phyloP scores from a whole-genome alignment of 2,329 filamentous ascomycete genomes.

The Trichophyton benhamiae region DNA sequence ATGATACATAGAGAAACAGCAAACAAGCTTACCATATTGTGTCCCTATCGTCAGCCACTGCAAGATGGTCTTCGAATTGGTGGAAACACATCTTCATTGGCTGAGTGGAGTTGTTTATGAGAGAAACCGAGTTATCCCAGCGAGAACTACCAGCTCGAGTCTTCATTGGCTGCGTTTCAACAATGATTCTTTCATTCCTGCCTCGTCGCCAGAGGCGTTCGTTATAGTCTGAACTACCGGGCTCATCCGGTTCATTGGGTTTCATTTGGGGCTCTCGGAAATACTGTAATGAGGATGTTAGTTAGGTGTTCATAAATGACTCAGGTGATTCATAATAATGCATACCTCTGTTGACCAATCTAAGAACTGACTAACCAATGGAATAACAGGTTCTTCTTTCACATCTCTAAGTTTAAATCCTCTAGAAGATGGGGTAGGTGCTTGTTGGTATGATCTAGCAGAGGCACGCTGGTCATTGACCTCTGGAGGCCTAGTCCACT shows the following conservation, averaged over 20 bases:
- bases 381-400: conserved; percentile 51
- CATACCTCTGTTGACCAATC: conserved; percentile 79
- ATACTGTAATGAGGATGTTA: conserved; percentile 43
- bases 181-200: conserved; percentile 82
- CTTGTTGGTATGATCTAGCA: conserved; percentile 60
- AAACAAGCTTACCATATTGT: conserved; percentile 49
- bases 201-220: conserved; percentile 83
- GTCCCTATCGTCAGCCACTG: conserved; percentile 85
- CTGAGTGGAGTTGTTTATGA: conserved; percentile 81
- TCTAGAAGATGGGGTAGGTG: conserved; percentile 66
- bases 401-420: conserved; percentile 55
- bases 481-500: conserved; percentile 57
- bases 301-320: background rate
- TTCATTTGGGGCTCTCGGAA: conserved; percentile 99
- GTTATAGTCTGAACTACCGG: conserved; percentile 92
- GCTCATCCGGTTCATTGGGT: conserved; percentile 86
- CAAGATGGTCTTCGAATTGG: conserved; percentile 92
- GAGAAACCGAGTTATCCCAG: conserved; percentile 73
- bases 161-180: conserved; percentile 88
- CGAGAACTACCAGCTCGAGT: conserved; percentile 70
- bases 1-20: background rate
- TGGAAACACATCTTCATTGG: conserved; percentile 91
- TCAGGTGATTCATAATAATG: background rate
- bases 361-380: conserved; percentile 70
- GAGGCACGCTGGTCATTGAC: conserved; percentile 57